These are phyloP conservation scores for Dothistroma pini DNA, from an alignment of 2,329 filamentous ascomycete genomes.

Conservation along the genomic window DNA sequence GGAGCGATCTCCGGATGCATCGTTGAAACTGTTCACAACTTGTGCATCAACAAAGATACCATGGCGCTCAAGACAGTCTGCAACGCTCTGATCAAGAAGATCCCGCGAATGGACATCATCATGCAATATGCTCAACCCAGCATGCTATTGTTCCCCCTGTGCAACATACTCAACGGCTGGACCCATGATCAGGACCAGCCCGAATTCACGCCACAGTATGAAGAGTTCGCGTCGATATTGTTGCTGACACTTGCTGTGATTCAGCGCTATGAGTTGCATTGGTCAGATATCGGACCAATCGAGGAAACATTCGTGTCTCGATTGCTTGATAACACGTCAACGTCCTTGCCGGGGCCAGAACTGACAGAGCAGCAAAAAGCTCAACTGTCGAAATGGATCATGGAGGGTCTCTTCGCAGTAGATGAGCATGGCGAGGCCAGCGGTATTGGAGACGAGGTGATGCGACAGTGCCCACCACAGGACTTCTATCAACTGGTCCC, in stretches of 20 bases:
- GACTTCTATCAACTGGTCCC: constrained; percentile 78
- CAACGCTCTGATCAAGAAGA: constrained; percentile 67
- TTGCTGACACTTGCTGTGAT: constrained; percentile 70
- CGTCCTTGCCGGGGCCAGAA: constrained; percentile 56
- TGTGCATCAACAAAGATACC: constrained; percentile 71
- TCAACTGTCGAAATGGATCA: constrained; percentile 69
- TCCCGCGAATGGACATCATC: constrained; percentile 68
- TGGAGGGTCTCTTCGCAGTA: constrained; percentile 68
- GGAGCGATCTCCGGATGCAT: constrained; percentile 75
- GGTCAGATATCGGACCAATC: constrained; percentile 60
- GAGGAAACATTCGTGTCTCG: constrained; percentile 66
- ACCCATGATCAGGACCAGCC: constrained; percentile 75
- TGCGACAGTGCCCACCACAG: constrained; percentile 77
- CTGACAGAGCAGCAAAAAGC: constrained; percentile 62
- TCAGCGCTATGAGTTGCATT: constrained; percentile 67
- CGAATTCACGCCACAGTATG: constrained; percentile 81
- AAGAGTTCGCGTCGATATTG: constrained; percentile 76
- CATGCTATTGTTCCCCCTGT: constrained; percentile 68
- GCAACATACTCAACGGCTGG: constrained; percentile 73
- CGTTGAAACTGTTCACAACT: constrained; percentile 49
- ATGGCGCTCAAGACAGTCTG: constrained; percentile 76
- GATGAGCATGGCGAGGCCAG: constrained; percentile 54
- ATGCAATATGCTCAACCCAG: constrained; percentile 69
- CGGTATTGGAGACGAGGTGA: constrained; percentile 73
- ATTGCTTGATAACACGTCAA: constrained; percentile 58